Conservation (phyloP, 2,329 filamentous ascomycete genomes). For the Cadophora sp. region DNA sequence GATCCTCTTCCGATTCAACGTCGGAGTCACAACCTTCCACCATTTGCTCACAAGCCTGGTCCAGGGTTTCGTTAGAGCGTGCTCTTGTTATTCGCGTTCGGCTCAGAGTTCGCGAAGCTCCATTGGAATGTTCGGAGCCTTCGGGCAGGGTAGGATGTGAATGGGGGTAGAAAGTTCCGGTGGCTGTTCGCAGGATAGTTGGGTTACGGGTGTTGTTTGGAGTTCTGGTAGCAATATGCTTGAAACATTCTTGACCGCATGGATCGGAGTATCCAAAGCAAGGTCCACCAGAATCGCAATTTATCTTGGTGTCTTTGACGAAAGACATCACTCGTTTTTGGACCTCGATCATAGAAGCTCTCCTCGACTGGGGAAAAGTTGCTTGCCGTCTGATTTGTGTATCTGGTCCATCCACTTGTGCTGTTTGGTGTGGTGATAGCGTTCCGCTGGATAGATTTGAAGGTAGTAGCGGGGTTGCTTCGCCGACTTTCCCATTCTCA, state of each 20-base stretch:
- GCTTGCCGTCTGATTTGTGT: not conserved
- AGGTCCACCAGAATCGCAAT: conserved; percentile 65
- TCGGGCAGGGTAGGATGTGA: conserved; percentile 2
- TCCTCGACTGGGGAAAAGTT: conserved; percentile 42
- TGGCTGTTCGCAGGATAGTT: conserved; percentile 27
- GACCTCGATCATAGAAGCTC: conserved; percentile 62
- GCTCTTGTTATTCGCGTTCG: conserved; percentile 18
- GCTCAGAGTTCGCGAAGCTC: not conserved
- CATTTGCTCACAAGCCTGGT: conserved; percentile 27
- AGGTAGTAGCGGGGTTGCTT: conserved; percentile 42
- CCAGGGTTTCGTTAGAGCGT: conserved; percentile 20
- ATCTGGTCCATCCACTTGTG: not conserved
- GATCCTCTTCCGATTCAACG: conserved; percentile 31
- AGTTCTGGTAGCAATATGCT: conserved; percentile 56
- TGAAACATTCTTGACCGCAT: conserved; percentile 71
- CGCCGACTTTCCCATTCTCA: conserved; percentile 33
- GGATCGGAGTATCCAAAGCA: conserved; percentile 71
- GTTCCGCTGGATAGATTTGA: conserved; percentile 29
- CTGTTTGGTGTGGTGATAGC: conserved; percentile 16
- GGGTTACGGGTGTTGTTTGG: conserved; percentile 21
- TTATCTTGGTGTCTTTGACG: conserved; percentile 67
- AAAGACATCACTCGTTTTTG: conserved; percentile 67
- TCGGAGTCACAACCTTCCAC: conserved; percentile 14
- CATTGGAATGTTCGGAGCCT: not conserved
- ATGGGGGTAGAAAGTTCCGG: conserved; percentile 26